Evolutionary conservation across 2,329 filamentous ascomycete genomes (phyloP).

Genomic region (Bimuria novae-zelandiae): DNA sequence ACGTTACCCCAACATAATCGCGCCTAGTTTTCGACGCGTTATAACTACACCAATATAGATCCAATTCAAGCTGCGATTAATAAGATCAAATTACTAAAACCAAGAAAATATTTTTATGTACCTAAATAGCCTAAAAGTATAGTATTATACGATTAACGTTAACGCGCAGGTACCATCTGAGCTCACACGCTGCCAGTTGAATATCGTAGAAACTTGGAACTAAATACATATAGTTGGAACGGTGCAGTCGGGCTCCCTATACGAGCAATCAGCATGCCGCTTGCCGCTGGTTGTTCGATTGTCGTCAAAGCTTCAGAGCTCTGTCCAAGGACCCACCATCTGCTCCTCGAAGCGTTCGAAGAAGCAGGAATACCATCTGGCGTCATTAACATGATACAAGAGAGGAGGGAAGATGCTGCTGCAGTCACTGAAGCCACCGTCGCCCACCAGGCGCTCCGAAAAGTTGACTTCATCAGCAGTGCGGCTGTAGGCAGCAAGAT

Average conservation of each 20-base stretch:
- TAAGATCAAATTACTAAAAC: no score
- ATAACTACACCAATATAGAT: no score
- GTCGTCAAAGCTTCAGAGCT: constrained; percentile 38
- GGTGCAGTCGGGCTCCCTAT: constrained; percentile 51
- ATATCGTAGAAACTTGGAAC: constrained; percentile 22
- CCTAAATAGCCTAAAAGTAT: no score
- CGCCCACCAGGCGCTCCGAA: constrained; percentile 64
- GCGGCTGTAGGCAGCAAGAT: constrained; percentile 72
- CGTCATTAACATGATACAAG: constrained; percentile 71
- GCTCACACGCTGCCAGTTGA: constrained; percentile 20
- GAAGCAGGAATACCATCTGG: constrained; percentile 75
- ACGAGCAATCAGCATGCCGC: constrained; percentile 52
- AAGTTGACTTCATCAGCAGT: constrained; percentile 79
- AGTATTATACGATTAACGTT: no score
- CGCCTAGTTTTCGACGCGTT: no score
- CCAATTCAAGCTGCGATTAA: no score
- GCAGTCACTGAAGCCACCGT: constrained; percentile 71
- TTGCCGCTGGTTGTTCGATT: constrained; percentile 59
- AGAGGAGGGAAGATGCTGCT: constrained; percentile 62
- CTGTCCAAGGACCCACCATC: constrained; percentile 26
- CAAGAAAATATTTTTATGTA: no score
- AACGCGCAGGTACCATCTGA: no score
- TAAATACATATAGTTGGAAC: constrained; percentile 48
- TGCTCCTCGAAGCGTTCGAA: constrained; percentile 25
- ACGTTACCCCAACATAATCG: no score